Evolutionary conservation across 768 basidiomycete genomes (phyloP).

Genomic region (Lentinula guzmanii): DNA sequence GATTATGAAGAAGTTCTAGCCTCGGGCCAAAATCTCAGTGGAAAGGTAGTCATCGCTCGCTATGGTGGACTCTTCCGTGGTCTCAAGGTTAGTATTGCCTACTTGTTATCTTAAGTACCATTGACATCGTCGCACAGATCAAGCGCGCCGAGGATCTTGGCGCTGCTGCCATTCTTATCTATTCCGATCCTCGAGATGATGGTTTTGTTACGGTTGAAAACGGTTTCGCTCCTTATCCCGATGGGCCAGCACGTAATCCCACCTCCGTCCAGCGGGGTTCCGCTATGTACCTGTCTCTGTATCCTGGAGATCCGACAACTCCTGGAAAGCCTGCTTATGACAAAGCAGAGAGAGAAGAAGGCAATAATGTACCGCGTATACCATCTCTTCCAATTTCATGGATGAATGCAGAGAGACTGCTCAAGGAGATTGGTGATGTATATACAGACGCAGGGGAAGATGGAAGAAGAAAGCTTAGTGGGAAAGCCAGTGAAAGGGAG

Average conservation of each 20-base stretch:
- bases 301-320: constrained; percentile 39
- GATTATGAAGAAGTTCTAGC: constrained; percentile 61
- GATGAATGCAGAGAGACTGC: constrained; percentile 53
- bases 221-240: constrained; percentile 62
- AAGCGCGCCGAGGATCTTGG: constrained; percentile 63
- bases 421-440: constrained; percentile 39
- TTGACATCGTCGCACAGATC: constrained; percentile 25
- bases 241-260: constrained; percentile 63
- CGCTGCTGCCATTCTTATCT: constrained; percentile 54
- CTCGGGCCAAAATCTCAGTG: constrained; percentile 65
- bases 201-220: constrained; percentile 54
- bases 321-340: constrained; percentile 65
- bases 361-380: constrained; percentile 44
- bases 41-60: constrained; percentile 67
- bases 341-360: constrained; percentile 49
- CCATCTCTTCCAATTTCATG: constrained; percentile 66
- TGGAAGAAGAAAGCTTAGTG: background rate
- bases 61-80: constrained; percentile 65
- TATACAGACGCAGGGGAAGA: constrained; percentile 21
- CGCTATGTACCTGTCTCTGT: constrained; percentile 56
- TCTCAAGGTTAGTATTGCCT: constrained; percentile 39
- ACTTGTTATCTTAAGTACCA: background rate
- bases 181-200: constrained; percentile 61
- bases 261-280: constrained; percentile 61
- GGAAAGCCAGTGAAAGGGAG: constrained; percentile 22